phyloP scores from a whole-genome alignment of 1,284 basidiomycete genomes.

The Microbotryum intermedium region DNA sequence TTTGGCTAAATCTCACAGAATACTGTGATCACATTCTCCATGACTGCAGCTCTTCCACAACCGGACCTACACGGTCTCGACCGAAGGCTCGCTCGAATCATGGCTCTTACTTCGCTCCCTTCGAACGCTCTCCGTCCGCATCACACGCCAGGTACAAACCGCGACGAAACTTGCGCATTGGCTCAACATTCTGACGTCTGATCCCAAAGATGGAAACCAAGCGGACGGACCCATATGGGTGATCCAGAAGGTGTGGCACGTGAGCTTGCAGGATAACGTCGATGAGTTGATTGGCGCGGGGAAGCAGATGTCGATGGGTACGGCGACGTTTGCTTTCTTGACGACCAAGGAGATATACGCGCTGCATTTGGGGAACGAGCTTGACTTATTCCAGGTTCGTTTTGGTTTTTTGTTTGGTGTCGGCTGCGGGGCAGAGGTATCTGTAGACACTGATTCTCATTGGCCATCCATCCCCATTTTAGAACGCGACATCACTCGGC shows the following conservation, averaged over 20 bases:
- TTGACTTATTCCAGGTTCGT: constrained; percentile 65
- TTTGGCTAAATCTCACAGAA: constrained; percentile 57
- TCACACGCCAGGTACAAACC: constrained; percentile 64
- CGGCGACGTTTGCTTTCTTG: constrained; percentile 46
- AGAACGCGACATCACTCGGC: constrained; percentile 82
- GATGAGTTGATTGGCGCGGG: constrained; percentile 57
- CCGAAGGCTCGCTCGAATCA: constrained; percentile 53
- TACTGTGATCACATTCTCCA: neutral
- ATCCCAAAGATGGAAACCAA: no score
- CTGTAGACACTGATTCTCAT: no score
- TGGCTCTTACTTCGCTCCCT: constrained; percentile 82
- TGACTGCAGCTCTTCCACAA: constrained; percentile 52
- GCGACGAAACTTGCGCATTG: constrained; percentile 66
- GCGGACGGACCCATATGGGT: constrained; percentile 54
- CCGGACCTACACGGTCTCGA: constrained; percentile 47
- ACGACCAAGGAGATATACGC: constrained; percentile 41
- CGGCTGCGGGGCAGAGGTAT: no score
- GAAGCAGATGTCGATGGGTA: constrained; percentile 72
- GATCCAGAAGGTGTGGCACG: constrained; percentile 64
- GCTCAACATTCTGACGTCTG: constrained; percentile 43
- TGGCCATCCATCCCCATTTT: neutral
- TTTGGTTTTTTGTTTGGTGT: no score
- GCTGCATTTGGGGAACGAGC: constrained; percentile 52
- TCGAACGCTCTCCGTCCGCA: constrained; percentile 69
- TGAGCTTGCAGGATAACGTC: constrained; percentile 55